Percentiles rank a stretch among this genome's conserved stretches.
These are phyloP conservation scores for Thermoascus crustaceus DNA, from an alignment of 2,329 filamentous ascomycete genomes.

Conservation along the genomic window DNA sequence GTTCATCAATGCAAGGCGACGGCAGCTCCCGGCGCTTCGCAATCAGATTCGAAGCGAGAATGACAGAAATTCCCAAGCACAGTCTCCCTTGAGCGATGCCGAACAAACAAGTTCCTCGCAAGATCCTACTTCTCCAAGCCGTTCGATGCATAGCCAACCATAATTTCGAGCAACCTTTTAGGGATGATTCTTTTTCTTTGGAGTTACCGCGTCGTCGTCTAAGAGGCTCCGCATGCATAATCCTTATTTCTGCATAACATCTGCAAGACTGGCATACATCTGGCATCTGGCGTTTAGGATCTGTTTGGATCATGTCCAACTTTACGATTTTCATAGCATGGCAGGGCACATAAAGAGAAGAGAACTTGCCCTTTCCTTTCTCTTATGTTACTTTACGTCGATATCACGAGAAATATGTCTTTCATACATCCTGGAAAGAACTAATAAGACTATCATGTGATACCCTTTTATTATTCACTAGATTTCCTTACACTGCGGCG, in stretches of 20 bases:
- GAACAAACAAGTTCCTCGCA: not conserved
- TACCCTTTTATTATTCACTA: too few species aligned
- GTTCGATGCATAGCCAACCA: not conserved
- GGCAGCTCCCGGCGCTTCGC: slow-evolving; percentile 40
- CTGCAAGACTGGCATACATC: not conserved
- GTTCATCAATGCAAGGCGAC: slow-evolving; percentile 45
- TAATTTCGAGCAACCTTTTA: not conserved
- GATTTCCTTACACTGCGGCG: too few species aligned
- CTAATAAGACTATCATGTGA: too few species aligned
- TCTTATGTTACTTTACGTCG: not conserved
- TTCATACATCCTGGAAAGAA: not conserved
- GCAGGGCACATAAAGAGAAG: slow-evolving; percentile 1
- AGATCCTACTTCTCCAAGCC: not conserved
- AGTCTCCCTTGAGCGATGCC: slow-evolving; percentile 1
- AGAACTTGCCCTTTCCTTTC: not conserved
- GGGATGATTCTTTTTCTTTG: not conserved
- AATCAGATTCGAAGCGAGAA: slow-evolving; percentile 32
- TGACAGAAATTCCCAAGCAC: not conserved
- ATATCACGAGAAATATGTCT: not conserved
- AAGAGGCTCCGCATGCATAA: not conserved
- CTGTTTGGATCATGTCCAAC: not conserved
- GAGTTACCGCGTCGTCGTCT: not conserved
- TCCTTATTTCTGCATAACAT: not conserved
- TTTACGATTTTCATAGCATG: not conserved
- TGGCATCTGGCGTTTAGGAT: not conserved